Conservation (phyloP, 257 asterid species). For the Solanum tarijense region DNA sequence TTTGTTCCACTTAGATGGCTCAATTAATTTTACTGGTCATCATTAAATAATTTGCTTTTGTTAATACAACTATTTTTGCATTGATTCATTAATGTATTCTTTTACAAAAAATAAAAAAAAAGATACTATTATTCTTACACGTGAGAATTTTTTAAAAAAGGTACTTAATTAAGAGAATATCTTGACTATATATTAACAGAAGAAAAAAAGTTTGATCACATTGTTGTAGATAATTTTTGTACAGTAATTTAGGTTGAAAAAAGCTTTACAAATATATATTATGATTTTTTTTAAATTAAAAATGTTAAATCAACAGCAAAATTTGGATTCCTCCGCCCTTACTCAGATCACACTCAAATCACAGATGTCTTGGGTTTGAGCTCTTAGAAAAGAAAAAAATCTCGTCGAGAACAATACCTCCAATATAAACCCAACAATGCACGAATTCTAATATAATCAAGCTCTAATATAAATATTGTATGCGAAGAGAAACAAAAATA, state of each 20-base stretch:
- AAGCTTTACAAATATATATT: neutral
- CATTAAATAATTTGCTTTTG: neutral
- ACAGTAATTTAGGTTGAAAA: neutral
- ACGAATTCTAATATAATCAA: neutral
- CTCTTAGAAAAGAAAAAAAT: neutral
- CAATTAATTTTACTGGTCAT: neutral
- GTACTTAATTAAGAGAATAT: neutral
- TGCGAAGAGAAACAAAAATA: fast-evolving
- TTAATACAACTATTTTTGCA: neutral
- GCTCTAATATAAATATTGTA: neutral
- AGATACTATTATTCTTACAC: neutral
- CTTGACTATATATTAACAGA: neutral
- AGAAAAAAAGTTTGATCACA: neutral
- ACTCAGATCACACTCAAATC: too few species aligned
- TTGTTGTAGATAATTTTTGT: neutral
- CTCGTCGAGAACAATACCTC: fast-evolving
- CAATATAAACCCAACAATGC: fast-evolving
- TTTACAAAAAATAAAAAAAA: neutral
- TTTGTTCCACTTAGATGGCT: neutral
- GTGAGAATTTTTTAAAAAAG: neutral
- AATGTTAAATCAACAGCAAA: neutral
- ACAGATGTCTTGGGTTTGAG: neutral
- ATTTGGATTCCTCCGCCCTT: neutral
- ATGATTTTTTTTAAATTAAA: neutral
- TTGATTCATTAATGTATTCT: neutral